Conservation (phyloP, 495 filamentous ascomycete genomes). For the Barbatosphaeria neglecta region DNA sequence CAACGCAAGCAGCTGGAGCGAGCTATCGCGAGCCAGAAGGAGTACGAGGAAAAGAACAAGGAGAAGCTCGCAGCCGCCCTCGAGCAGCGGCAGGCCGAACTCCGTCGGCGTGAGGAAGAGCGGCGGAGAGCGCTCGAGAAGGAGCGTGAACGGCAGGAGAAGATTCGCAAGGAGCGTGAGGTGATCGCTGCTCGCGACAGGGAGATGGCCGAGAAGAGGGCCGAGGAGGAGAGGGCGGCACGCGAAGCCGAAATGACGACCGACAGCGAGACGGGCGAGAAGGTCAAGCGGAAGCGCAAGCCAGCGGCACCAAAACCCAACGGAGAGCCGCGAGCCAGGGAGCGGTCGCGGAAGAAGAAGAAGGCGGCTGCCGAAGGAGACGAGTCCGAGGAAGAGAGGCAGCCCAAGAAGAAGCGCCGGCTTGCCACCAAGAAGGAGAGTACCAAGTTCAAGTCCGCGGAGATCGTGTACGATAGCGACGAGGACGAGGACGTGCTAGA, state of each 20-base stretch:
- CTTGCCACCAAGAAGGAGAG: constrained; percentile 44
- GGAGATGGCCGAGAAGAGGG: constrained; percentile 53
- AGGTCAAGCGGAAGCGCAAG: constrained; percentile 61
- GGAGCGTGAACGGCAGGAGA: constrained; percentile 57
- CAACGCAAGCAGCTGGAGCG: constrained; percentile 83
- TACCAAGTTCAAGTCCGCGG: constrained; percentile 66
- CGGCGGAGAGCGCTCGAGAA: constrained; percentile 50
- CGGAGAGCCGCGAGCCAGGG: constrained; percentile 32
- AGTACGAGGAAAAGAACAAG: constrained; percentile 90
- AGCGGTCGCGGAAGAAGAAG: constrained; percentile 56
- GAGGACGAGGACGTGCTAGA: constrained; percentile 30
- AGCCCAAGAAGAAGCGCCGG: constrained; percentile 50
- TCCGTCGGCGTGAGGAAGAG: constrained; percentile 61
- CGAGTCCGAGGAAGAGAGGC: constrained; percentile 17
- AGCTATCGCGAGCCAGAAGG: constrained; percentile 67
- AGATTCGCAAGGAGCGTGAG: constrained; percentile 71
- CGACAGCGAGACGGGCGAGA: constrained; percentile 66
- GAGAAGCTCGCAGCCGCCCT: constrained; percentile 67
- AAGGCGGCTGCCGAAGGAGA: constrained; percentile 40
- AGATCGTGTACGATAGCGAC: constrained; percentile 65
- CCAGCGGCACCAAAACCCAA: constrained; percentile 28
- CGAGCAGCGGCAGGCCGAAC: constrained; percentile 63
- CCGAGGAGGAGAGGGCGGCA: constrained; percentile 57
- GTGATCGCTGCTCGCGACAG: constrained; percentile 66
- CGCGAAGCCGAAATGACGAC: constrained; percentile 62